Evolutionary conservation across 2,329 filamentous ascomycete species (phyloP).

Genomic region (Nannizzia gypsea): DNA sequence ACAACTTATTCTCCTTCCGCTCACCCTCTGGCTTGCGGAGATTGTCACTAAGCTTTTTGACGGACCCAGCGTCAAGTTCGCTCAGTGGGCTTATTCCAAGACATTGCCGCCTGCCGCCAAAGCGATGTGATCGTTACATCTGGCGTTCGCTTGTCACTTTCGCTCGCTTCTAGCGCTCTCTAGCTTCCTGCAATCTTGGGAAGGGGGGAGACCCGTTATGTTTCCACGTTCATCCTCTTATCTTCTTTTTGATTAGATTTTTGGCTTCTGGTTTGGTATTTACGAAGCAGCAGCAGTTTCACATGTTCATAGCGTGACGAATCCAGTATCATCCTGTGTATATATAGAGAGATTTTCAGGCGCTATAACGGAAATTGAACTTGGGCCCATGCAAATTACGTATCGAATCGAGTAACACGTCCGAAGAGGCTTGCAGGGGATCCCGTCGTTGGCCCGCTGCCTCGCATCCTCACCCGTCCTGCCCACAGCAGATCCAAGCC

Average conservation of each 20-base stretch:
- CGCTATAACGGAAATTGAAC: neutral
- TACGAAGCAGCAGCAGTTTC: neutral
- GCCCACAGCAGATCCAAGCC: neutral
- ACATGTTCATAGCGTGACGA: constrained; percentile 2
- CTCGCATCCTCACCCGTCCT: neutral
- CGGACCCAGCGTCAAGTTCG: constrained; percentile 48
- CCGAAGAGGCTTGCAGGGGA: neutral
- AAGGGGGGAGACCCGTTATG: neutral
- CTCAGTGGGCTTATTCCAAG: constrained; percentile 46
- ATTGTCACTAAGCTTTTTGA: constrained; percentile 46
- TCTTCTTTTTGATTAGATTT: neutral
- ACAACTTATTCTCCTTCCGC: constrained; percentile 48
- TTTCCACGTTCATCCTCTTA: neutral
- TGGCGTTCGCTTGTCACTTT: neutral
- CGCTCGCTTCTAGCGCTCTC: neutral
- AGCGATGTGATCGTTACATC: neutral
- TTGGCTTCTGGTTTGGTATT: neutral
- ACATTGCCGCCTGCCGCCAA: constrained; percentile 20
- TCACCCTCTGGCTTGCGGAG: constrained; percentile 49
- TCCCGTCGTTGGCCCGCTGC: too few relatives aligned
- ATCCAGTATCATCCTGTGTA: neutral
- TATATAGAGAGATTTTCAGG: neutral
- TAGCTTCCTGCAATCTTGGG: neutral
- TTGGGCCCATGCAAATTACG: neutral
- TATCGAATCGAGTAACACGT: neutral